Base-by-base conservation (phyloP, 2,329 filamentous ascomycete genomes). In the Ilyonectria sp. region DNA sequence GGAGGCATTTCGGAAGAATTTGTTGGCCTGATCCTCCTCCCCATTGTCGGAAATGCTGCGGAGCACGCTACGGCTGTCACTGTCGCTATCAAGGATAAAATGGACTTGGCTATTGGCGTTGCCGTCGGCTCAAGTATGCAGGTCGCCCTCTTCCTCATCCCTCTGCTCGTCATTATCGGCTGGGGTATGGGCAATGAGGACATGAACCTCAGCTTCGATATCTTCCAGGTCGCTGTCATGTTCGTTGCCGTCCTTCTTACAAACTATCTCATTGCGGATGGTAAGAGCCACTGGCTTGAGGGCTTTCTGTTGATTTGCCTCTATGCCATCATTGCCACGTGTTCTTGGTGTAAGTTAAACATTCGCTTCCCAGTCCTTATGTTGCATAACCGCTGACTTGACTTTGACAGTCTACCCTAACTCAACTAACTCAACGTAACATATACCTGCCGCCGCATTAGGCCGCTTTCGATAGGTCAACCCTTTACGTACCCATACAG, bases 191-290 rank as follows among this genome's bases (percentile, higher is more conserved):
- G 83, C 43, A 79, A 88, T 69, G 90, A 91, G 68, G 86, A 90
- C 1, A 95, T 95, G 93, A 93, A 91, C 21, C 87, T 97, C 6
- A 92, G 92, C 79, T 96, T 97, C 78, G 94, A 97, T 77, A 91
- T 91, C 1, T 98, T 98, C 84, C 94, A 97, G 82, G 91, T 97
- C 15, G 92, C 94, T 23, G 91, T 93, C 46, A 83, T 97, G 46
- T 97, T 97, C 73, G 93, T 96, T 13, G 91, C 93, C 2, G 93
- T 94, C 0, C 89, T 97, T 47, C 86, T 97, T 37, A 93, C 95
- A 65, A 97, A 97, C 78, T 97, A 97, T 78, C 82, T 97, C 49
- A 94, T 97, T 55, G 86, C 91, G 21, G 94, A 97, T 74, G 94
- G 94, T 33, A 90, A 94, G 78, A 94, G 91, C 69, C 94, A 95